These are phyloP conservation scores for Fraxinus greggii DNA, from an alignment of 305 asterid species.

Conservation along the genomic window DNA sequence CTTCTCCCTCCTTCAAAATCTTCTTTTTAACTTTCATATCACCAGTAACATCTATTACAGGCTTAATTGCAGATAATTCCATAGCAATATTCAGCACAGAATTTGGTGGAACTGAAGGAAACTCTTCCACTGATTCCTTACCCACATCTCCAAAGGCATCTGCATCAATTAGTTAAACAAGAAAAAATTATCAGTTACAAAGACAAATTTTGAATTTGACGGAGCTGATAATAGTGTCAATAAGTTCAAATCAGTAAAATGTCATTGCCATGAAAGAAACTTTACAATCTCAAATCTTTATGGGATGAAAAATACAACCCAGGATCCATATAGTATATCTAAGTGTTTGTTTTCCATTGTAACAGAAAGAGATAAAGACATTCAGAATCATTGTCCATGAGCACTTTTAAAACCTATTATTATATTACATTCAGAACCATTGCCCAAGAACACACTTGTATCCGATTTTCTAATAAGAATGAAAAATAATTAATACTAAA, in stretches of 20 bases:
- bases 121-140: constrained; percentile 26
- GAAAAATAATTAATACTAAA: neutral
- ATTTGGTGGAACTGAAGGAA: constrained; percentile 42
- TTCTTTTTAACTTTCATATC: constrained; percentile 64
- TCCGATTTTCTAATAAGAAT: neutral
- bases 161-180: constrained; percentile 29
- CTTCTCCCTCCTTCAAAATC: constrained; percentile 67
- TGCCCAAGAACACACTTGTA: neutral
- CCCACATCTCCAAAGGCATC: constrained; percentile 58
- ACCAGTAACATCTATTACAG: constrained; percentile 55
- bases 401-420: neutral
- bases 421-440: neutral
- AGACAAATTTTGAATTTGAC: neutral
- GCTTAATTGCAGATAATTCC: constrained; percentile 57
- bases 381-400: constrained; percentile 12
- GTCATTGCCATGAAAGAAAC: neutral
- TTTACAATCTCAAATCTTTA: constrained; percentile 5
- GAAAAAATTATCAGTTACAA: constrained; percentile 1
- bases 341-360: neutral
- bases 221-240: neutral
- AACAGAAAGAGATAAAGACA: constrained; percentile 7
- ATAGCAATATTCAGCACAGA: constrained; percentile 47
- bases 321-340: neutral
- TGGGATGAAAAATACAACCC: neutral
- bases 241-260: constrained; percentile 3